A percentile compares a stretch with the other conserved stretches of the same genome.
These are phyloP conservation scores for Amoebophrya sp. DNA, from an alignment of 169 alveolate genomes.

Conservation along the genomic window DNA sequence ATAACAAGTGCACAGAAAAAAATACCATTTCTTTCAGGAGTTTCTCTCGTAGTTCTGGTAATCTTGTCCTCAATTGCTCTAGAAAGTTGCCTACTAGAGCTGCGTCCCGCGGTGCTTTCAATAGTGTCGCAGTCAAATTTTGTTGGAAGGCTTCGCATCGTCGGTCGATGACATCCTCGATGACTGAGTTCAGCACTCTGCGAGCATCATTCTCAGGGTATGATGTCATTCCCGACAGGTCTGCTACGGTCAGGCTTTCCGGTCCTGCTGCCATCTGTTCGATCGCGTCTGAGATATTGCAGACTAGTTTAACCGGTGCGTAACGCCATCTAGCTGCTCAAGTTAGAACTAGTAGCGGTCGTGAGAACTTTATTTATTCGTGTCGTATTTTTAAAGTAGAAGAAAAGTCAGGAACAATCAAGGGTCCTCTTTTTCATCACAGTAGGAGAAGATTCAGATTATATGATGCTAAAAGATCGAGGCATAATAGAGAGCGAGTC, in stretches of 20 bases:
- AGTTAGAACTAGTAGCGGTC: too few species aligned
- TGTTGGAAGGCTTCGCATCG: neutral
- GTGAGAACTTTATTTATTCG: too few species aligned
- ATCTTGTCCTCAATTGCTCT: neutral
- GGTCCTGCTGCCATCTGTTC: neutral
- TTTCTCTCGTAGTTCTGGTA: neutral
- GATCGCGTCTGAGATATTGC: neutral
- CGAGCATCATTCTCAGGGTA: neutral
- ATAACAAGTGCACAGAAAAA: too few species aligned
- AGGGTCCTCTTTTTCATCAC: too few species aligned
- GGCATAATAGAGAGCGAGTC: too few species aligned
- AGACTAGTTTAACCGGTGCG: neutral
- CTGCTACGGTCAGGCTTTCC: neutral
- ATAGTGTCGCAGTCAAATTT: neutral
- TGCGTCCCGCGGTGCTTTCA: neutral
- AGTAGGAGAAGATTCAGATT: too few species aligned
- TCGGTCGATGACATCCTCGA: neutral
- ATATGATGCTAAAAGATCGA: too few species aligned
- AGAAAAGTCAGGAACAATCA: too few species aligned
- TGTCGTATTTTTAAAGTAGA: too few species aligned
- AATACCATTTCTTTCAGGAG: too few species aligned
- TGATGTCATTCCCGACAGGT: neutral
- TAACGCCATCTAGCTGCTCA: neutral
- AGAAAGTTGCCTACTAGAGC: neutral
- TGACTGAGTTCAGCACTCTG: neutral